Conservation (phyloP, 1,139 yeast genomes). For the Blastobotrys arbuscula region DNA sequence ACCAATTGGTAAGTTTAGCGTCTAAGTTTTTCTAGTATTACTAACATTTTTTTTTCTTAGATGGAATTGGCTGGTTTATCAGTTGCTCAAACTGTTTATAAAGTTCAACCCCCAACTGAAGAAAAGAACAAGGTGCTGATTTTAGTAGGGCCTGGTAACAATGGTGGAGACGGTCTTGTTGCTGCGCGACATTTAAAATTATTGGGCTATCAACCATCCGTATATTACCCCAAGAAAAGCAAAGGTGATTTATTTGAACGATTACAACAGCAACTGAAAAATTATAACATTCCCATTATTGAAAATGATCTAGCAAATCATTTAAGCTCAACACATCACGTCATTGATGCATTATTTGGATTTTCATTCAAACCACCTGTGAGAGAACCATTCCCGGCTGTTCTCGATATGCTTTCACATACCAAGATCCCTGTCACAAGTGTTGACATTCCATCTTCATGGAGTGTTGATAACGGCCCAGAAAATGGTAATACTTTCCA, state of each 20-base stretch:
- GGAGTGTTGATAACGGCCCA: constrained; percentile 94
- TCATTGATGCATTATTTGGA: constrained; percentile 86
- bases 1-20: constrained; percentile 51
- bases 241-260: constrained; percentile 34
- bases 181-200: constrained; percentile 85
- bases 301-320: constrained; percentile 28
- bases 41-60: constrained; percentile 22
- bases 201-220: constrained; percentile 69
- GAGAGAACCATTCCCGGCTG: constrained; percentile 66
- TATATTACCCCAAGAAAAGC: constrained; percentile 42
- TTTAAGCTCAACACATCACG: constrained; percentile 37
- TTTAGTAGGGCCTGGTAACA: constrained; percentile 91
- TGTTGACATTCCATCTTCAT: constrained; percentile 91
- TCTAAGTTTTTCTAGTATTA: background rate
- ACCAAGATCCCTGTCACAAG: constrained; percentile 54
- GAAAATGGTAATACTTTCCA: constrained; percentile 34
- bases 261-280: constrained; percentile 54
- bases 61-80: constrained; percentile 97
- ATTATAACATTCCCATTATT: constrained; percentile 47
- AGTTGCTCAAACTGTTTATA: constrained; percentile 80
- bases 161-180: constrained; percentile 95
- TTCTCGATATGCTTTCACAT: constrained; percentile 47
- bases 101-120: constrained; percentile 46
- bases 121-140: constrained; percentile 51
- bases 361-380: constrained; percentile 90